Evolutionary conservation across 139 green algal species (phyloP), one percentile per base, ranked within the genome.

Genomic region (Chlamydomonas sp.): DNA sequence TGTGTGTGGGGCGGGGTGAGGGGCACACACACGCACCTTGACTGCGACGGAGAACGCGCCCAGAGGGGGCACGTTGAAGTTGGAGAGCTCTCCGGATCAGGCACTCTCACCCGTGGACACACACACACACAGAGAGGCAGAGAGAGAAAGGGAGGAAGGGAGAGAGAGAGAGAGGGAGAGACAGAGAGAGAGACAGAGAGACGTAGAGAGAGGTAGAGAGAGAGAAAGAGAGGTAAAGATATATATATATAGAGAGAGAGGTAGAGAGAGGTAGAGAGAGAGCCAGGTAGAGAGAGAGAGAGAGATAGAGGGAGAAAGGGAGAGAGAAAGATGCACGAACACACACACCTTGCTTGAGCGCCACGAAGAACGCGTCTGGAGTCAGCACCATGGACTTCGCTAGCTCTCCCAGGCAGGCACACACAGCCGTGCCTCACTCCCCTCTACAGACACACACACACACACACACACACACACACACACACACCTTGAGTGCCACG

Each of bases 41-140:
- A 91, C 77, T 29, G 76, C 63, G 22, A 70, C 71, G 48, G 89
- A 88, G 67, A 86, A 76, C 35, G 64, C n/a, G 33, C 83, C 79
- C 26, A 71, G 36, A 16, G 76, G 67, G 35, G 65, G 68, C 61
- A 78, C 57, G 39, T 61, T 36, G 50, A 67, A 68, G 37, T 73
- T 73, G n/a, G n/a, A n/a, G n/a, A n/a, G n/a, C n/a, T 54, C 16
- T 54, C 16, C 43, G 43, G 43, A 13, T 54, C 16, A 54, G 20
- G 16, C 43, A 26, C 16, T 54, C 13, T 26, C 43, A 54, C 20
- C 43, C 16, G 13, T 54, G 13, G 20, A 13, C 43, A 54, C 16
- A 54, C 16, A 54, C 16, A 54, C 16, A 54, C 16, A 54, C 16
- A 54, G 16, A 54, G 43, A 54, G 43, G 20, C 43, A 54, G 43